These are phyloP conservation scores for Pittosporum tobira DNA, from an alignment of 129 eudicot genomes.

Conservation along the genomic window DNA sequence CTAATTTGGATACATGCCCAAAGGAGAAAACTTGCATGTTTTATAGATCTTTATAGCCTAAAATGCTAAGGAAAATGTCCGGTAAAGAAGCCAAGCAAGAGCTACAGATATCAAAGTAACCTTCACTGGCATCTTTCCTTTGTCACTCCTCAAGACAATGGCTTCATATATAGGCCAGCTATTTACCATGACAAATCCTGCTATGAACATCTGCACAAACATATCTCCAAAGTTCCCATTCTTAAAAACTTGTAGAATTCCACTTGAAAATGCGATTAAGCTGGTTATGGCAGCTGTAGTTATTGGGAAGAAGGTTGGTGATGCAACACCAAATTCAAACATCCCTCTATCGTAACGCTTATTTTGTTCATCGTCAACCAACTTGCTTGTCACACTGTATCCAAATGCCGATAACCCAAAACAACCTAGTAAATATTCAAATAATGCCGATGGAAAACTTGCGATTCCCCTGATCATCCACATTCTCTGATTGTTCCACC, in stretches of 20 bases:
- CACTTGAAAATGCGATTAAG: slow-evolving; percentile 13
- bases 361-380: slow-evolving; percentile 33
- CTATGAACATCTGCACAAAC: slow-evolving; percentile 35
- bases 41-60: too few species aligned
- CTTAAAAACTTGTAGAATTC: slow-evolving; percentile 9
- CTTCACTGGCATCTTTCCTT: slow-evolving; percentile 45
- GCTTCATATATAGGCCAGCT: slow-evolving; percentile 58
- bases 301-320: slow-evolving; percentile 46
- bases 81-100: slow-evolving; percentile 19
- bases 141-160: slow-evolving; percentile 41
- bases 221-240: slow-evolving; percentile 7
- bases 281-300: slow-evolving; percentile 27
- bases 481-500: slow-evolving; percentile 56
- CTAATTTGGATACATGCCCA: too few species aligned
- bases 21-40: too few species aligned
- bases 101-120: slow-evolving; percentile 28
- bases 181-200: slow-evolving; percentile 48
- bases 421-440: slow-evolving; percentile 26
- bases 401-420: slow-evolving; percentile 24
- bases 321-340: slow-evolving; percentile 47
- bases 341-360: slow-evolving; percentile 43
- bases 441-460: slow-evolving; percentile 22
- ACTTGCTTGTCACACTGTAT: slow-evolving; percentile 39
- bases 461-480: slow-evolving; percentile 51
- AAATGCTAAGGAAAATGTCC: slow-evolving; percentile 14